Conservation (phyloP, 148 eudicot genomes). For the Silene conica region DNA sequence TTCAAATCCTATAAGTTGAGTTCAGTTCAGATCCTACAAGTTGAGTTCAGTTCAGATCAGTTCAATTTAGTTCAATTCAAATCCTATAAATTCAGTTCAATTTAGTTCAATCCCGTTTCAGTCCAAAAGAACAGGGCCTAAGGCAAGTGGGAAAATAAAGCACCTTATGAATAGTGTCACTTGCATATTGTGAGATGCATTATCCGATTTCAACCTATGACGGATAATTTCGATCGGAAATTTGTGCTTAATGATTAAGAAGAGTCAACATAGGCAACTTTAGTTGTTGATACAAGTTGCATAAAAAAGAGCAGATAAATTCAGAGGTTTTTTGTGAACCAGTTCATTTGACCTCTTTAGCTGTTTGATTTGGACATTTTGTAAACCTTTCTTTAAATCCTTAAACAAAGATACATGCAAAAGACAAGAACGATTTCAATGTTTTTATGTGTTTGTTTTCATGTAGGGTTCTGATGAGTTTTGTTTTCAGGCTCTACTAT, state of each 20-base stretch:
- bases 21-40: too few relatives aligned
- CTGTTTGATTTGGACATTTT: conserved; percentile 22
- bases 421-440: conserved; percentile 3
- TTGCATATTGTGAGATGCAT: too few relatives aligned
- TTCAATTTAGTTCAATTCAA: too few relatives aligned
- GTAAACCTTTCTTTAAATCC: background rate
- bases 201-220: too few relatives aligned
- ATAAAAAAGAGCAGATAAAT: background rate
- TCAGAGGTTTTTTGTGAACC: conserved; percentile 23
- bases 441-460: conserved; percentile 4
- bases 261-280: conserved; percentile 21
- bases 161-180: too few relatives aligned
- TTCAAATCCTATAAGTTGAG: too few relatives aligned
- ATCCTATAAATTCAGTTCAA: too few relatives aligned
- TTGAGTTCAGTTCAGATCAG: too few relatives aligned
- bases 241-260: background rate
- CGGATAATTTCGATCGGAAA: too few relatives aligned
- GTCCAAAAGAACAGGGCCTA: too few relatives aligned
- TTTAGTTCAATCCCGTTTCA: too few relatives aligned
- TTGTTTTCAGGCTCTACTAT: background rate
- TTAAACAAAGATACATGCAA: background rate
- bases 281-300: conserved; percentile 17
- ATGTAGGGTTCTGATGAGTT: background rate
- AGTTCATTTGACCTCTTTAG: conserved; percentile 23
- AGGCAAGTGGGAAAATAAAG: too few relatives aligned